A percentile compares a stretch with the other conserved stretches of the same genome.
These are phyloP conservation scores for Phytopythium kandeliae DNA, from an alignment of 352 stramenopile genomes.

Conservation along the genomic window DNA sequence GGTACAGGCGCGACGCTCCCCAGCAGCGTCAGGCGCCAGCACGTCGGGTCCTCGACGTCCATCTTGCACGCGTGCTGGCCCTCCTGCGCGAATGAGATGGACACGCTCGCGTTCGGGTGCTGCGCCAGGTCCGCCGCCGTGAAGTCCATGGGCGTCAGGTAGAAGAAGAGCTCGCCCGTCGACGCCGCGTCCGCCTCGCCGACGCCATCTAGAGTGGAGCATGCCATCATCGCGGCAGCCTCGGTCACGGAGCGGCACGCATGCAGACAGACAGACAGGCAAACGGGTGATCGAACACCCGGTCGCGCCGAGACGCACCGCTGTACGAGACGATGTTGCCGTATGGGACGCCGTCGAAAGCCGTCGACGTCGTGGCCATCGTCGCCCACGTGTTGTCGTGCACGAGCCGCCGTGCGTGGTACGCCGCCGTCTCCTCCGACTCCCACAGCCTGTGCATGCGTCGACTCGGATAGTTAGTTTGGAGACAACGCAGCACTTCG, in stretches of 20 bases:
- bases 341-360: constrained; percentile 48
- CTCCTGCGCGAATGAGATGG: constrained; percentile 56
- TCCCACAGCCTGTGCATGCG: constrained; percentile 4
- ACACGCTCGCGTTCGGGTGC: constrained; percentile 47
- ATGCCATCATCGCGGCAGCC: too few species aligned
- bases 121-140: constrained; percentile 41
- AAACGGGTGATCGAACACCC: not conserved
- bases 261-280: not conserved
- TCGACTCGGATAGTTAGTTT: too few species aligned
- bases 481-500: too few species aligned
- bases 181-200: constrained; percentile 37
- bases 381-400: constrained; percentile 61
- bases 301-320: constrained; percentile 27
- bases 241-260: too few species aligned
- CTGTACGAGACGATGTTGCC: constrained; percentile 64
- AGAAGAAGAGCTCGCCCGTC: constrained; percentile 68
- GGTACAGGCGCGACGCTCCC: constrained; percentile 46
- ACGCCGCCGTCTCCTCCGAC: constrained; percentile 8
- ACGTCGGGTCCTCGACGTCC: constrained; percentile 68
- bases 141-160: constrained; percentile 49
- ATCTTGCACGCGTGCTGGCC: constrained; percentile 49
- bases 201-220: constrained; percentile 33
- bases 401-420: constrained; percentile 57
- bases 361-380: constrained; percentile 53
- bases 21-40: constrained; percentile 57